Conservation (phyloP, 2,329 filamentous ascomycete species). For the Dothidotthia symphoricarpi region DNA sequence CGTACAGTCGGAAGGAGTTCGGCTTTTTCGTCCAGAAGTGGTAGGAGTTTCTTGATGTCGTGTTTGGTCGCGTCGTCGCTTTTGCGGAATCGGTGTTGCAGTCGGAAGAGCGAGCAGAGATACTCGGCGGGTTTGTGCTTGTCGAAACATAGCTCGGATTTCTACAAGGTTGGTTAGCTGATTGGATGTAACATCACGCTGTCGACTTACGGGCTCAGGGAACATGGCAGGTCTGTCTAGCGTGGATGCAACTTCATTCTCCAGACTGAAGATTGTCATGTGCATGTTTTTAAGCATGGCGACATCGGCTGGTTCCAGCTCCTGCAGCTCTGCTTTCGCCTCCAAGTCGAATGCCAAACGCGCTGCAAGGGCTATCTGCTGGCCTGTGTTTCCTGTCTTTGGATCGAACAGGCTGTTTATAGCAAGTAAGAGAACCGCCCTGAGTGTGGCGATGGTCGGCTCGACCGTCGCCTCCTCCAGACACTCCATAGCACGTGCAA, state of each 20-base stretch:
- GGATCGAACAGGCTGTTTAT: slow-evolving; percentile 40
- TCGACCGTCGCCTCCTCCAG: slow-evolving; percentile 36
- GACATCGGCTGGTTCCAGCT: slow-evolving; percentile 20
- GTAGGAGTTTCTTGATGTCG: slow-evolving; percentile 25
- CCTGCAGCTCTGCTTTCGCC: slow-evolving; percentile 26
- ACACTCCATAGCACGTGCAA: slow-evolving; percentile 31
- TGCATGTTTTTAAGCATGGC: slow-evolving; percentile 33
- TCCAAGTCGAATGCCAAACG: slow-evolving; percentile 36
- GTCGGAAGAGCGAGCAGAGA: slow-evolving; percentile 36
- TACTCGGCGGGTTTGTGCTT: slow-evolving; percentile 29
- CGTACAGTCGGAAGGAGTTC: slow-evolving; percentile 30
- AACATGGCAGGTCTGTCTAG: slow-evolving; percentile 38
- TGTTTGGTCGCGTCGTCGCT: slow-evolving; percentile 22
- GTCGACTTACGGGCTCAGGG: slow-evolving; percentile 33
- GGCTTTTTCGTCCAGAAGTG: slow-evolving; percentile 24
- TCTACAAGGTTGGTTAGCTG: slow-evolving; percentile 17
- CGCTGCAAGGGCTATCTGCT: slow-evolving; percentile 38
- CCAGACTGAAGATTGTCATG: slow-evolving; percentile 37
- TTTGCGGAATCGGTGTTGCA: slow-evolving; percentile 39
- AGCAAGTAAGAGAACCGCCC: slow-evolving; percentile 34
- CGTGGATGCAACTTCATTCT: slow-evolving; percentile 38
- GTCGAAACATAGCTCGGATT: slow-evolving; percentile 31
- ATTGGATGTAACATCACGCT: no score
- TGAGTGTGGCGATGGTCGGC: slow-evolving; percentile 32
- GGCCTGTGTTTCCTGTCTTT: slow-evolving; percentile 36